Conservation (phyloP, 768 basidiomycete species). For the Phylloporus scabripes region DNA sequence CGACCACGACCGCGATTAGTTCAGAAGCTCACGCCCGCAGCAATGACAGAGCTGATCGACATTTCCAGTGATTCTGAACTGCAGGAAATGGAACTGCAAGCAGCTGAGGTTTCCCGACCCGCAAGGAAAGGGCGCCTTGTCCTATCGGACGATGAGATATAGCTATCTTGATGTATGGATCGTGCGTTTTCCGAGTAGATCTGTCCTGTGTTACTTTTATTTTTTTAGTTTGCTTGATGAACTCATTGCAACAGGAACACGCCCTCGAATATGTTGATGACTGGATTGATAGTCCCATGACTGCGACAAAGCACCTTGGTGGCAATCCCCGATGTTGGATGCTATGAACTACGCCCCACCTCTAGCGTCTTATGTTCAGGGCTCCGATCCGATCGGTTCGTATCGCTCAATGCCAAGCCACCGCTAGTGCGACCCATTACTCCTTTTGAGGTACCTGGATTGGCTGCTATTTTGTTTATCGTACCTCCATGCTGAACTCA, state of each 20-base stretch:
- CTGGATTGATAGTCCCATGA: neutral
- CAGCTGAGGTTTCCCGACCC: constrained; percentile 9
- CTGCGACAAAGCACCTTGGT: neutral
- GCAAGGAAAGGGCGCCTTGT: constrained; percentile 29
- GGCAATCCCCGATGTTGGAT: neutral
- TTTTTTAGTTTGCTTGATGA: constrained; percentile 5
- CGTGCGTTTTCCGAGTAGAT: constrained; percentile 6
- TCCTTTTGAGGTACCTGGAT: neutral
- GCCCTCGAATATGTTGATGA: neutral
- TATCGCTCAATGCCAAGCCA: constrained; percentile 11
- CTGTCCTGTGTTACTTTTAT: neutral
- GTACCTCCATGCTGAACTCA: constrained; percentile 2
- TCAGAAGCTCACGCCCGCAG: constrained; percentile 27
- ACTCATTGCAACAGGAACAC: constrained; percentile 5
- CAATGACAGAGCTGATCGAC: constrained; percentile 8
- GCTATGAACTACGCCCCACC: neutral
- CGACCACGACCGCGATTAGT: constrained; percentile 39
- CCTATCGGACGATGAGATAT: constrained; percentile 37
- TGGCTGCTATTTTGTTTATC: neutral
- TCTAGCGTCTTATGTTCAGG: constrained; percentile 2
- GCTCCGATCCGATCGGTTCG: constrained; percentile 15
- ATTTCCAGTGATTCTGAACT: constrained; percentile 23
- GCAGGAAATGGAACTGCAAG: neutral
- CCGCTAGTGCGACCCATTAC: constrained; percentile 1
- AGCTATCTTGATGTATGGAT: constrained; percentile 12